Conservation (phyloP, 257 asterid genomes). For the Striga asiatica region DNA sequence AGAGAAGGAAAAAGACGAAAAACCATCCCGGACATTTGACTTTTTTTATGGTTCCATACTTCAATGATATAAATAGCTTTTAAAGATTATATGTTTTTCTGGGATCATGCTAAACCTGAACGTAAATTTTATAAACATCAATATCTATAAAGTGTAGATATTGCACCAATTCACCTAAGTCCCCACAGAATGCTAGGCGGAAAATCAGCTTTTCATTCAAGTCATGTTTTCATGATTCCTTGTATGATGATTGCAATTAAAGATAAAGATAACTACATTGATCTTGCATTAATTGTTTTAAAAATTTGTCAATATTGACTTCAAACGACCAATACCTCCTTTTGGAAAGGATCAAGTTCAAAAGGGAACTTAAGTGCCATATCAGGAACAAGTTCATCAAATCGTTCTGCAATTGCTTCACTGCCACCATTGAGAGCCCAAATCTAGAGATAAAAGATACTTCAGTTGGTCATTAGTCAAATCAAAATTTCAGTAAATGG, state of each 20-base stretch:
- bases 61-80: not conserved
- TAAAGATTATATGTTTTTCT: not conserved
- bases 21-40: not conserved
- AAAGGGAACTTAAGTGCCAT: conserved; percentile 90
- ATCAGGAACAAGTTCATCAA: conserved; percentile 87
- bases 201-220: not conserved
- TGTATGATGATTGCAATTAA: conserved; percentile 2
- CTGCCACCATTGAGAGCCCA: conserved; percentile 65
- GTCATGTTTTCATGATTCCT: conserved; percentile 10
- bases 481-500: not conserved
- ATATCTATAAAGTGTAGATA: conserved; percentile 8
- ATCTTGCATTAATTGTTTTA: not conserved
- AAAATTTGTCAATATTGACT: conserved; percentile 12
- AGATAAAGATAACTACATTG: conserved; percentile 14
- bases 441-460: conserved; percentile 32
- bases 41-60: not conserved
- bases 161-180: not conserved
- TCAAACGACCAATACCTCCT: conserved; percentile 52
- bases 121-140: not conserved
- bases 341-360: conserved; percentile 91
- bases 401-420: conserved; percentile 56
- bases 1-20: not conserved
- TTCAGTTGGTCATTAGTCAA: not conserved
- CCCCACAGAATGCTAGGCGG: conserved; percentile 7
- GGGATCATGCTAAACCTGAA: too few species aligned